Evolutionary conservation across 164 flowering plant species (phyloP), one percentile per base, ranked within the genome.

Genomic region (Pachysandra terminalis): DNA sequence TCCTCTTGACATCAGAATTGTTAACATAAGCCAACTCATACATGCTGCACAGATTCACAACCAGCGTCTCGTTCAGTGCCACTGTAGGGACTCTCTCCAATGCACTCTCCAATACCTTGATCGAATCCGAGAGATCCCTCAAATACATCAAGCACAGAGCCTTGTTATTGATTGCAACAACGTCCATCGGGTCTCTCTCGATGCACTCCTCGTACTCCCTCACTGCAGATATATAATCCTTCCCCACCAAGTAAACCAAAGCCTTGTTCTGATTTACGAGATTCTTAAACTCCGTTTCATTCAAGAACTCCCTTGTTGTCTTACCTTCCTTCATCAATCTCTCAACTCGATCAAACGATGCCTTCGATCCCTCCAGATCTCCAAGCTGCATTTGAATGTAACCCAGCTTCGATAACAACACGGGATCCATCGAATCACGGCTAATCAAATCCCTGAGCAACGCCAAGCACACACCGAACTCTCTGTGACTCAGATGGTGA

Each of bases 1-100:
- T 96, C 83, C 77, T 81, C 93, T 96, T 96, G 41, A 82, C 74
- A 69, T 96, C 99, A 0, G 90, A 75, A 68, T 93, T 93, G 65
- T 90, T 91, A 61, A 96, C 96, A 80, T 81, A 91, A 13, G 99
- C 99, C 87, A 96, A 78, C 71, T 93, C 99, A 77, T 93, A 96
- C 98, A 96, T 96, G 66, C 97, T 93, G 65, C 98, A 96, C 79
- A 96, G 72, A 80, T 96, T 96, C 79, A 90, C 90, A 67, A 96
- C 91, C 22, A 96, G 53, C 0, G 95, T 88, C 81, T 96, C 99
- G 66, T 91, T 84, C 79, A 96, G 57, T 0, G 91, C 97, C 64
- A 78, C 82, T 0, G 97, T 88, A 0, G 97, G 99, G 17, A 85
- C 86, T 69, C 94, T 78, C 77, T 96, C 98, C 56, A 96, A 81